Percentiles rank a stretch among this genome's conserved stretches.
phyloP scores from a whole-genome alignment of 2,329 filamentous ascomycete genomes.

The Pseudogymnoascus sp. region DNA sequence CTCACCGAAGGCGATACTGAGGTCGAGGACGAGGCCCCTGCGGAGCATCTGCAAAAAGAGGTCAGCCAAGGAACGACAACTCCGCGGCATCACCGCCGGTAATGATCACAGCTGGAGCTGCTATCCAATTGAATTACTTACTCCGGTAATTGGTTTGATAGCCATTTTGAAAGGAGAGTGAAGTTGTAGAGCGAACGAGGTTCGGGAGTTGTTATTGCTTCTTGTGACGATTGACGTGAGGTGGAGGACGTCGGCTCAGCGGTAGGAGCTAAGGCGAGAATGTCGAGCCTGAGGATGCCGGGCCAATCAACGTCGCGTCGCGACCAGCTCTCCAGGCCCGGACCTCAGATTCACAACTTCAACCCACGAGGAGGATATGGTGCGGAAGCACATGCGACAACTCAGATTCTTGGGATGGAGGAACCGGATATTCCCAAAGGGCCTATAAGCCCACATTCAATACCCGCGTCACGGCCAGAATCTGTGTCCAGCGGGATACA shows the following conservation, averaged over 20 bases:
- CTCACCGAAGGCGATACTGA: conserved; percentile 50
- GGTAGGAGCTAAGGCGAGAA: conserved; percentile 7
- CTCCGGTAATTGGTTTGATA: conserved; percentile 32
- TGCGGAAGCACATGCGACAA: not conserved
- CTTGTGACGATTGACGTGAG: conserved; percentile 21
- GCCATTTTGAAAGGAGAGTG: conserved; percentile 23
- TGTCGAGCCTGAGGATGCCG: conserved; percentile 8
- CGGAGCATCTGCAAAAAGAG: conserved; percentile 46
- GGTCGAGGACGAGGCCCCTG: conserved; percentile 49
- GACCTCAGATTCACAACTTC: not conserved
- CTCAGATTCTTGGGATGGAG: not conserved
- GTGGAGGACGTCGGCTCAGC: conserved; percentile 10
- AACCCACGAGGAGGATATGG: not conserved
- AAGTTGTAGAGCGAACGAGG: not conserved
- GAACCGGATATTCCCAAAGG: not conserved
- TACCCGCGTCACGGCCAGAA: not conserved
- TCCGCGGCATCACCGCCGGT: not conserved
- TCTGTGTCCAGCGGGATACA: not conserved
- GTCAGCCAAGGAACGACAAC: conserved; percentile 22
- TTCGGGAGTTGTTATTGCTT: conserved; percentile 20
- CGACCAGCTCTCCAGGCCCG: conserved; percentile 4
- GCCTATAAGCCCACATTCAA: not conserved
- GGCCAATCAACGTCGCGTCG: conserved; percentile 11
- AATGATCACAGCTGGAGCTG: not conserved
- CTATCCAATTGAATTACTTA: conserved; percentile 20